These are phyloP conservation scores for Basipetospora sp. DNA, from an alignment of 2,329 filamentous ascomycete genomes.

Conservation along the genomic window DNA sequence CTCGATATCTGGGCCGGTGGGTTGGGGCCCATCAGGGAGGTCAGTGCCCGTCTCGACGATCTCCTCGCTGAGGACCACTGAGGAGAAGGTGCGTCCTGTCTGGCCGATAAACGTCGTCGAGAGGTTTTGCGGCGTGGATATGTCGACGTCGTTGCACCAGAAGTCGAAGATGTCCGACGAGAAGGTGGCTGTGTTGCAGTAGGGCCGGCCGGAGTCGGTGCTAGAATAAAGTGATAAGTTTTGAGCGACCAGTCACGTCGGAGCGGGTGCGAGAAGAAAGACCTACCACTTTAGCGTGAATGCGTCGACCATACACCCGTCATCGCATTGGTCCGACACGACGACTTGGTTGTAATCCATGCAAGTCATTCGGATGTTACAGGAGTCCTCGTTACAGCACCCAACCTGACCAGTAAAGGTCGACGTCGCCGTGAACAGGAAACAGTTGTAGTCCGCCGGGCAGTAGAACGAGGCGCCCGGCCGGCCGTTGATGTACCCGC, in stretches of 20 bases:
- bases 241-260: neutral
- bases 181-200: constrained; percentile 32
- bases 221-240: constrained; percentile 13
- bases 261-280: neutral
- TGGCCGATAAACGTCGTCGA: constrained; percentile 28
- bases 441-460: constrained; percentile 19
- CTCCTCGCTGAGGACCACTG: constrained; percentile 7
- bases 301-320: constrained; percentile 24
- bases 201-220: constrained; percentile 20
- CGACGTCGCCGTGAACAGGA: constrained; percentile 22
- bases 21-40: constrained; percentile 1
- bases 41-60: too few species aligned
- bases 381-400: constrained; percentile 25
- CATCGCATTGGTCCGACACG: constrained; percentile 23
- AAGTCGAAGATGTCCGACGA: constrained; percentile 27
- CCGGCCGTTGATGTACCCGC: constrained; percentile 31
- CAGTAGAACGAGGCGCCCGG: constrained; percentile 27
- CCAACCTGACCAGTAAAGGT: constrained; percentile 22
- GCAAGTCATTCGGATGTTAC: constrained; percentile 23
- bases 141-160: constrained; percentile 24
- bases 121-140: constrained; percentile 21
- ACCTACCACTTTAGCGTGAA: constrained; percentile 33
- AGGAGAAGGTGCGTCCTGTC: constrained; percentile 15
- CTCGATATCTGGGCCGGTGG: neutral
- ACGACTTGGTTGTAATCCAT: constrained; percentile 23